phyloP scores from a whole-genome alignment of 202 grass and related monocot genomes.

The Carex sylvatica region DNA sequence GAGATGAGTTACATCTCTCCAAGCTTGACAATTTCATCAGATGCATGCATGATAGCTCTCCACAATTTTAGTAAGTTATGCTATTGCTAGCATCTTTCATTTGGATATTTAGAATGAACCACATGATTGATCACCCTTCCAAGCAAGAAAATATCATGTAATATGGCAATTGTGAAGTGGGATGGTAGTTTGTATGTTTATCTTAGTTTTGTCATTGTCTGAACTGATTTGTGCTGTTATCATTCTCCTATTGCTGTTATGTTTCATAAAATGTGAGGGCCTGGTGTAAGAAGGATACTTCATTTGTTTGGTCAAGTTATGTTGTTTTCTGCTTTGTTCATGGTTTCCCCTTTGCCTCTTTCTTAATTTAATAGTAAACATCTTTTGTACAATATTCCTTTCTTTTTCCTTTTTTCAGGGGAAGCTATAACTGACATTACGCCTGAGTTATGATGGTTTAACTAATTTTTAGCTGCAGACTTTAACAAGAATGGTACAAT shows the following conservation, averaged over 20 bases:
- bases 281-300: not conserved
- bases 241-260: not conserved
- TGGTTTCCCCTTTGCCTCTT: not conserved
- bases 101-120: not conserved
- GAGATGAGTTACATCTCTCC: conserved; percentile 37
- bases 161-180: not conserved
- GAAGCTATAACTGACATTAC: not conserved
- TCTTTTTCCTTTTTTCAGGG: not conserved
- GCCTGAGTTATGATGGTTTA: not conserved
- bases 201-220: not conserved
- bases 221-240: not conserved
- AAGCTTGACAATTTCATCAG: conserved; percentile 64
- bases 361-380: not conserved
- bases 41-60: conserved; percentile 67
- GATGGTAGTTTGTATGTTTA: not conserved
- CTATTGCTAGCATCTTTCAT: not conserved
- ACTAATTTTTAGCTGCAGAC: not conserved
- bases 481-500: not conserved
- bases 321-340: not conserved
- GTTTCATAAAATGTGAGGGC: not conserved
- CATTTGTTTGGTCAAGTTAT: not conserved
- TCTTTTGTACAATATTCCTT: not conserved
- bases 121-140: not conserved
- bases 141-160: not conserved
- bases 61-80: not conserved